These are phyloP conservation scores for Hyaloscypha finlandica DNA, from an alignment of 495 filamentous ascomycete species.

Conservation along the genomic window DNA sequence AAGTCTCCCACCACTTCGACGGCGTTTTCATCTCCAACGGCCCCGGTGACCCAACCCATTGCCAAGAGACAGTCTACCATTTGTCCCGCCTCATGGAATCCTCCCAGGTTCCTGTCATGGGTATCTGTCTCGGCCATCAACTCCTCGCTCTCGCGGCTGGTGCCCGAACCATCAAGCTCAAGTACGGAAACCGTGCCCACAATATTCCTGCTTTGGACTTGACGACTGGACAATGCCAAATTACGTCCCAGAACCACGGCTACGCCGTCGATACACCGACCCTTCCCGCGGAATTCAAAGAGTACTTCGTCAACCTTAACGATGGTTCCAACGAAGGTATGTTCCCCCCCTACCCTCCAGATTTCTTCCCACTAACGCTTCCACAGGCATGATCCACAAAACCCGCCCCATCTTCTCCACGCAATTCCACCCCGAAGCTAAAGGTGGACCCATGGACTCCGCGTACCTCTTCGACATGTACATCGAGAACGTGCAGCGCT, in stretches of 20 bases:
- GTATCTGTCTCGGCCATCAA: conserved; percentile 95
- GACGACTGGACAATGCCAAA: conserved; percentile 96
- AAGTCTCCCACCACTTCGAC: conserved; percentile 95
- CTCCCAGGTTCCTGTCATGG: conserved; percentile 90
- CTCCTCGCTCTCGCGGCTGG: conserved; percentile 81
- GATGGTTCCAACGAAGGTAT: conserved; percentile 88
- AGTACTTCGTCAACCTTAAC: conserved; percentile 97
- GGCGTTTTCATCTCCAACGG: conserved; percentile 98
- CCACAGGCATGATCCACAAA: conserved; percentile 79
- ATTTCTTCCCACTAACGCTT: conserved; percentile 30
- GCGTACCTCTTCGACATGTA: conserved; percentile 96
- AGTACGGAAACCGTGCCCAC: conserved; percentile 96
- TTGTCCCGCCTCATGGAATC: conserved; percentile 84
- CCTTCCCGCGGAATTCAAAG: conserved; percentile 84
- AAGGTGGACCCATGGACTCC: conserved; percentile 92
- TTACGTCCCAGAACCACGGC: conserved; percentile 97
- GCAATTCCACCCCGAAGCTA: conserved; percentile 98
- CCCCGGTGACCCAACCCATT: conserved; percentile 96
- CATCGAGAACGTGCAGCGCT: conserved; percentile 81
- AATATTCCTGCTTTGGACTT: conserved; percentile 96
- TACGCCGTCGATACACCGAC: conserved; percentile 92
- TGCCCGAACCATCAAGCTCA: conserved; percentile 87
- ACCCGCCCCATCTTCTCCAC: conserved; percentile 96
- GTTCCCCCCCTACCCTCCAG: conserved; percentile 9
- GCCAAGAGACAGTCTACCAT: conserved; percentile 89